phyloP scores from a whole-genome alignment of 139 green algal species.

The Micractinium sp. region DNA sequence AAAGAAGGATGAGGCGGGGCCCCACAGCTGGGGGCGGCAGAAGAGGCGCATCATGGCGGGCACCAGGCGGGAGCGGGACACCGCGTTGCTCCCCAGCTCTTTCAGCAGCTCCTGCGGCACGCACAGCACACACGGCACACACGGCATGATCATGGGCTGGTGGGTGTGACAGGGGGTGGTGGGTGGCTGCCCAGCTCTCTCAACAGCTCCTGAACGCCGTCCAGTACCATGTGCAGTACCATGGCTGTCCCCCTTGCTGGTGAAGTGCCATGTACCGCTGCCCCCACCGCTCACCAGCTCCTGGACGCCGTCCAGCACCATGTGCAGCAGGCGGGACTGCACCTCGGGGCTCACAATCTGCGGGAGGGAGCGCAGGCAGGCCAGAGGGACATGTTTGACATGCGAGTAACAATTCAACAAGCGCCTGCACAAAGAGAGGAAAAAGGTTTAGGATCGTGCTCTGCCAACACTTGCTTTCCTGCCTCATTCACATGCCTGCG shows the following conservation, averaged over 20 bases:
- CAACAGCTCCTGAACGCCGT: conserved; percentile 12
- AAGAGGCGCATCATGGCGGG: conserved; percentile 28
- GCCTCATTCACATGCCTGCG: no score
- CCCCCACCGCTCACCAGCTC: conserved; percentile 13
- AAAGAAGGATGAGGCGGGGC: conserved; percentile 26
- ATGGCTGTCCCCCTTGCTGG: no score
- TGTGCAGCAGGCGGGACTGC: conserved; percentile 19
- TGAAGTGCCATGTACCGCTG: no score
- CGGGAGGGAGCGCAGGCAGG: not conserved
- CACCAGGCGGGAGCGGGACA: conserved; percentile 3
- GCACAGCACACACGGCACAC: not conserved
- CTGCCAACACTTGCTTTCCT: no score
- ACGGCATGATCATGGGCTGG: not conserved
- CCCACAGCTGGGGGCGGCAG: conserved; percentile 6
- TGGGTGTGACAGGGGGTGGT: not conserved
- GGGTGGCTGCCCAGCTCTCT: not conserved
- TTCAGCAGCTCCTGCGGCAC: conserved; percentile 17
- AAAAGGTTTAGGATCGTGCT: no score
- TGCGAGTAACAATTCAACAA: no score
- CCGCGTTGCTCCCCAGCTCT: conserved; percentile 5
- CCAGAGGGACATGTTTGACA: not conserved
- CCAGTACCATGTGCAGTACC: conserved; percentile 20
- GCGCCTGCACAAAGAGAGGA: no score
- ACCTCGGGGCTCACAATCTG: conserved; percentile 35
- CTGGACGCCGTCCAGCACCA: conserved; percentile 22